Evolutionary conservation across 2,329 filamentous ascomycete species (phyloP).

Genomic region (Talaromyces islandicus): DNA sequence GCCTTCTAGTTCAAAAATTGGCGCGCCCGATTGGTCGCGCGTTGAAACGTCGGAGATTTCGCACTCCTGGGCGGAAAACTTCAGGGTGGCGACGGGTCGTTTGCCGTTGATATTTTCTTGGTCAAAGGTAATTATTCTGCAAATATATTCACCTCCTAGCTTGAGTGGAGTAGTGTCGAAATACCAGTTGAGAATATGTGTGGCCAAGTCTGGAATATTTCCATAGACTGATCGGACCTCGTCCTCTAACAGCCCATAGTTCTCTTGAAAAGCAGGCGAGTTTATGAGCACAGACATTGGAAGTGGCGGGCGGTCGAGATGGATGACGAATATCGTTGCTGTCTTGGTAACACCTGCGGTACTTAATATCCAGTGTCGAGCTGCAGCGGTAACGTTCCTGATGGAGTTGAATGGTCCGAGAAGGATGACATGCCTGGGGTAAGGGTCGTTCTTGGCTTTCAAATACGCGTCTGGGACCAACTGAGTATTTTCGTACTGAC

Average conservation of each 20-base stretch:
- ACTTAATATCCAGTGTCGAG: background rate
- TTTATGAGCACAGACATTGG: background rate
- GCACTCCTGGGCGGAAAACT: background rate
- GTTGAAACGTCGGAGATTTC: background rate
- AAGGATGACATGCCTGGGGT: background rate
- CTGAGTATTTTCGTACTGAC: background rate
- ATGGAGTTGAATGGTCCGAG: background rate
- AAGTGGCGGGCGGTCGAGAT: background rate
- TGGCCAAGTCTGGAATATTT: background rate
- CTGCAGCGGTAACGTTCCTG: background rate
- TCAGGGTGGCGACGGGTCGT: background rate
- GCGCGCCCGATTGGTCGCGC: background rate
- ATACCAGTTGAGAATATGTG: background rate
- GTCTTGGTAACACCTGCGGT: background rate
- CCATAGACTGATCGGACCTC: background rate
- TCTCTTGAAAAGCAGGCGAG: background rate
- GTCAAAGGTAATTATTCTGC: background rate
- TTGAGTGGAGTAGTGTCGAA: background rate
- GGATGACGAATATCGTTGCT: background rate
- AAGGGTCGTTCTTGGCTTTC: background rate
- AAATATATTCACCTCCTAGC: background rate
- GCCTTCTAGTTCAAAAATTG: background rate
- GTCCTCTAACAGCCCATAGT: background rate
- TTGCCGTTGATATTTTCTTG: background rate
- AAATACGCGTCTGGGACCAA: background rate